Evolutionary conservation across 2,329 filamentous ascomycete genomes (phyloP), one percentile per base, ranked within the genome.

Genomic region (Lithohypha guttulata): DNA sequence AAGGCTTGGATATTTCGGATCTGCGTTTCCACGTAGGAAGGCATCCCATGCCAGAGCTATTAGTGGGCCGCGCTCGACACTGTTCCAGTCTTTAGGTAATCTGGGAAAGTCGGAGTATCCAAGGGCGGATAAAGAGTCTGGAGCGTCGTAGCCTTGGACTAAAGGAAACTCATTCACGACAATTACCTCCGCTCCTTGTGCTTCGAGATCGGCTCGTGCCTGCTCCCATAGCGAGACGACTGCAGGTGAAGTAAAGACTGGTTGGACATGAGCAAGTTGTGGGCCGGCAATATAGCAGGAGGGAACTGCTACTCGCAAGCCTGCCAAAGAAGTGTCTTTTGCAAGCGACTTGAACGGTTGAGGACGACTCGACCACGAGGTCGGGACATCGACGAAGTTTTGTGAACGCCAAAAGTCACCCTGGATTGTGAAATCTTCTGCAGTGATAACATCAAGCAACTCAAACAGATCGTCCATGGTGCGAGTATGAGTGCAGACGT

Each of bases 341-440:
- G 55, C 51, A 14, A 71, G 44, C 1, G 42, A 38, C 2, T 52
- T 52, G n/a, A 57, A 59, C 14, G 59, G 58, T 1, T 51, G 25
- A 2, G 63, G 59, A 1, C 57, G 55, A 2, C 57, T 46, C 4
- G 55, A 47, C 8, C 55, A 45, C n/a, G 10, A 32, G 2, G 44
- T 45, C 1, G 64, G 61, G 1, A 75, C 49, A 1, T 55, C 27
- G 0, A 75, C 55, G 34, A 63, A 62, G 0, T 53, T 54, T 41
- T 77, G 72, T 11, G 66, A 59, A 3, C 69, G 59, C 64, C 71
- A 76, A 47, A 77, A 76, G 43, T 77, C 71, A 1, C 68, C 64
- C 3, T 45, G 37, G 0, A 56, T 56, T 2, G 58, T 53, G 2
- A 51, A 11, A 42, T 76, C 72, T 0, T 62, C 53, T 0, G 52